Evolutionary conservation across 78 protist species (phyloP).

Genomic region (slime mould (Dictyostelium discoideum)): dicty_2.7 NC_007091.3:4928501-4929000

Average conservation of each 20-base stretch:
- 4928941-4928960: constrained; percentile 75
- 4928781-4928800: constrained; percentile 40
- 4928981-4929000: constrained; percentile 18
- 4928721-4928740: not conserved
- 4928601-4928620: too few relatives aligned
- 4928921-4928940: constrained; percentile 80
- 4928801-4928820: constrained; percentile 59
- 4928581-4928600: too few relatives aligned
- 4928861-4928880: constrained; percentile 85
- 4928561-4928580: too few relatives aligned
- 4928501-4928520: too few relatives aligned
- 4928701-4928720: not conserved
- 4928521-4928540: too few relatives aligned
- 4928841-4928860: constrained; percentile 83
- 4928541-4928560: too few relatives aligned
- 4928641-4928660: not conserved
- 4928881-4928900: constrained; percentile 78
- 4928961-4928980: constrained; percentile 69
- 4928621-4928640: too few relatives aligned
- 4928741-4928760: constrained; percentile 54
- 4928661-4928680: too few relatives aligned
- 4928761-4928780: constrained; percentile 49
- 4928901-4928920: constrained; percentile 84
- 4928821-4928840: constrained; percentile 74
- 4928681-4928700: not conserved